Evolutionary conservation across 352 stramenopile species (phyloP).

Genomic region (Globisporangium irregulare): DNA sequence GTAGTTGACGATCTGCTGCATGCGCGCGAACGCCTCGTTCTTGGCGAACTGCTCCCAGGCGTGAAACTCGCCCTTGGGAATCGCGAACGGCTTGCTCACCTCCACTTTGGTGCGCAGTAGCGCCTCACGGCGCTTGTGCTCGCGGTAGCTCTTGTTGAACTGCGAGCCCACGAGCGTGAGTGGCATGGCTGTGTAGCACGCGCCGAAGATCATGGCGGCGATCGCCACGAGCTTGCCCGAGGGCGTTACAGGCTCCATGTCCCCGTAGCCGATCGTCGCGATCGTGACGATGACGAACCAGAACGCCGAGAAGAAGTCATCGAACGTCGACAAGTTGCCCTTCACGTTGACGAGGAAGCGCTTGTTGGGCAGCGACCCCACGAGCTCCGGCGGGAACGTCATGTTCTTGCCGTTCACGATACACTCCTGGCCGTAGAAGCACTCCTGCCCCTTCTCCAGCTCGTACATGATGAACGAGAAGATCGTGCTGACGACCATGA

Average conservation of each 20-base stretch:
- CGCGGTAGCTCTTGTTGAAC: constrained; percentile 81
- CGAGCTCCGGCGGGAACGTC: constrained; percentile 48
- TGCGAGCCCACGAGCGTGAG: constrained; percentile 76
- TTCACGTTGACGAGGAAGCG: constrained; percentile 72
- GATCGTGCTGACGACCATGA: constrained; percentile 70
- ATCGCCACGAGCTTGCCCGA: constrained; percentile 69
- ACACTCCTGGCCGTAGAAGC: constrained; percentile 69
- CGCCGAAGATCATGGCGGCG: constrained; percentile 78
- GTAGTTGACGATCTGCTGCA: constrained; percentile 35
- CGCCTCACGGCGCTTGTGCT: constrained; percentile 73
- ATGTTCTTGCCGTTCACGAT: constrained; percentile 56
- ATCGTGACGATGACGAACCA: constrained; percentile 86
- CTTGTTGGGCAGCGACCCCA: constrained; percentile 54
- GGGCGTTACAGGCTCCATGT: constrained; percentile 70
- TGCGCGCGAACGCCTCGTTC: constrained; percentile 45
- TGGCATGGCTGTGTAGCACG: constrained; percentile 80
- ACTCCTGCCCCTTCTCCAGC: constrained; percentile 74
- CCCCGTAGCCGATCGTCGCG: constrained; percentile 68
- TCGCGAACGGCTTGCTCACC: constrained; percentile 58
- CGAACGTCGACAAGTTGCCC: constrained; percentile 64
- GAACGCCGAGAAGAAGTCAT: constrained; percentile 81
- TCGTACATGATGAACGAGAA: constrained; percentile 80
- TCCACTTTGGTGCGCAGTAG: constrained; percentile 69
- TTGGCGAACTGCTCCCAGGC: constrained; percentile 50
- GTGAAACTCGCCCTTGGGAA: constrained; percentile 38